Evolutionary conservation across 2,329 filamentous ascomycete species (phyloP).

Genomic region (Curvularia sp.): DNA sequence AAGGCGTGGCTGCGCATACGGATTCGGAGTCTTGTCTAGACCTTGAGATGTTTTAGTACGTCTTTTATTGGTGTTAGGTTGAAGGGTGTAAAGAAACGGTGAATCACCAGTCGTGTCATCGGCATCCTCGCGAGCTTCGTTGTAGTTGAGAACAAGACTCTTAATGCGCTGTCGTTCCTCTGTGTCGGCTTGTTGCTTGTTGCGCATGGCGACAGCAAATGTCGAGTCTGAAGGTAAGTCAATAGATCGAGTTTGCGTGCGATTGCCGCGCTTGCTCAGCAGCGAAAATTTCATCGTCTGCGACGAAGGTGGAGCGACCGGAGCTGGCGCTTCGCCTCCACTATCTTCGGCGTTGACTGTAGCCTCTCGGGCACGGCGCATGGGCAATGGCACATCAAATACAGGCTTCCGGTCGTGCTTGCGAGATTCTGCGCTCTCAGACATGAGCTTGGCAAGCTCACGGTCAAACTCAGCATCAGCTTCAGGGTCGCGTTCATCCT

Average conservation of each 20-base stretch:
- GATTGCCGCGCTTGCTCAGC: slow-evolving; percentile 93
- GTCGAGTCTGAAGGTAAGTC: slow-evolving; percentile 89
- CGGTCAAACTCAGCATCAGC: slow-evolving; percentile 97
- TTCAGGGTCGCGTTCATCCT: slow-evolving; percentile 90
- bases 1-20: slow-evolving; percentile 55
- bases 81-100: slow-evolving; percentile 52
- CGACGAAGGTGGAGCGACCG: slow-evolving; percentile 44
- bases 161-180: slow-evolving; percentile 99
- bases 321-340: slow-evolving; percentile 50
- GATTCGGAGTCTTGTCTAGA: slow-evolving; percentile 52
- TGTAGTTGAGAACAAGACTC: slow-evolving; percentile 91
- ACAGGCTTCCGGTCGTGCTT: slow-evolving; percentile 94
- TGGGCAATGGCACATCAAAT: slow-evolving; percentile 97
- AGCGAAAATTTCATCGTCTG: slow-evolving; percentile 95
- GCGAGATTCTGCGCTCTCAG: slow-evolving; percentile 91
- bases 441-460: slow-evolving; percentile 98
- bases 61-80: slow-evolving; percentile 60
- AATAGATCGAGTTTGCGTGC: slow-evolving; percentile 92
- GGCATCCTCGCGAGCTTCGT: slow-evolving; percentile 79
- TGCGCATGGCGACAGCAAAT: slow-evolving; percentile 95
- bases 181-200: slow-evolving; percentile 90
- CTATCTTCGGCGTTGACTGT: slow-evolving; percentile 52
- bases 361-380: slow-evolving; percentile 73
- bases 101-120: slow-evolving; percentile 73
- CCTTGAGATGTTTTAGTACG: slow-evolving; percentile 48